phyloP scores from a whole-genome alignment of 108 stramenopile species.

The Nitzschia palea region DNA sequence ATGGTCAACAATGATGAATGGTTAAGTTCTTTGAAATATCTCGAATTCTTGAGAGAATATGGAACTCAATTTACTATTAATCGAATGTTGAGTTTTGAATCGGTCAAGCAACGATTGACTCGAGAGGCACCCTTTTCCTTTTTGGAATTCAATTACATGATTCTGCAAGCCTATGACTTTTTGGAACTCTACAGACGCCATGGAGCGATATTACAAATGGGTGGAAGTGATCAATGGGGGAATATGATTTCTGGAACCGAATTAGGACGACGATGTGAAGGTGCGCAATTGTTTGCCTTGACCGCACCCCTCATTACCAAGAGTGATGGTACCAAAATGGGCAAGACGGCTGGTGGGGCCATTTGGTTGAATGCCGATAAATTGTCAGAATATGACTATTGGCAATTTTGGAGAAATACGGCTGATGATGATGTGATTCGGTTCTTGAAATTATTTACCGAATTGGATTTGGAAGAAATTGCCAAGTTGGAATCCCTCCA shows the following conservation, averaged over 20 bases:
- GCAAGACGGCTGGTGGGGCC: constrained; percentile 96
- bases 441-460: constrained; percentile 95
- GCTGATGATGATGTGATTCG: constrained; percentile 92
- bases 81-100: constrained; percentile 95
- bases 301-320: constrained; percentile 98
- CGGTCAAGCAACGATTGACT: constrained; percentile 89
- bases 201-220: constrained; percentile 86
- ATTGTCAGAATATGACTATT: constrained; percentile 94
- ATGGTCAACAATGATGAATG: constrained; percentile 98
- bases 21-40: constrained; percentile 77
- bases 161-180: constrained; percentile 98
- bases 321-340: constrained; percentile 98
- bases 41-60: constrained; percentile 94
- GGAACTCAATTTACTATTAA: constrained; percentile 97
- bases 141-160: constrained; percentile 99
- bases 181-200: constrained; percentile 87
- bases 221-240: constrained; percentile 99
- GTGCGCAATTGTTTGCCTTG: constrained; percentile 87
- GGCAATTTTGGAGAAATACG: constrained; percentile 99
- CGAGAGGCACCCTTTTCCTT: constrained; percentile 93
- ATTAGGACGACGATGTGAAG: constrained; percentile 84
- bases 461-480: constrained; percentile 86
- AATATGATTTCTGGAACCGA: constrained; percentile 97
- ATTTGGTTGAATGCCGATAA: constrained; percentile 94
- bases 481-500: constrained; percentile 54